A percentile compares a stretch with the other conserved stretches of the same genome.
These are phyloP conservation scores for Afroboletus lepidellus DNA, from an alignment of 1,284 basidiomycete species.

Conservation along the genomic window DNA sequence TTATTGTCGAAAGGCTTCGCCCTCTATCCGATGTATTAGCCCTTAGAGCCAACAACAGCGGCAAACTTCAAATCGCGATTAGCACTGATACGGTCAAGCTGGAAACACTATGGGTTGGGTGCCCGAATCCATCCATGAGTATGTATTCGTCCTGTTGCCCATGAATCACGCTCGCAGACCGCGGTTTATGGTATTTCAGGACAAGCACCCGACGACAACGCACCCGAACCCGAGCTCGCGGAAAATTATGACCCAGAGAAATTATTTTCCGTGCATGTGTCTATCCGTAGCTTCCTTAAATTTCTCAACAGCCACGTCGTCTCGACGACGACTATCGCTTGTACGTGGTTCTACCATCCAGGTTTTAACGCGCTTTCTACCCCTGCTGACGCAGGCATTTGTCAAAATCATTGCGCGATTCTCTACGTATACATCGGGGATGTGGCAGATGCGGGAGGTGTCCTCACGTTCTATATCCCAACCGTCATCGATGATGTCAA, in stretches of 20 bases:
- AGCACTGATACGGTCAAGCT: conserved; percentile 69
- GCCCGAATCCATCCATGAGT: conserved; percentile 70
- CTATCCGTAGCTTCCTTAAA: conserved; percentile 76
- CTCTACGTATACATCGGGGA: conserved; percentile 90
- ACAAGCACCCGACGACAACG: conserved; percentile 35
- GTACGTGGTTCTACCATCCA: conserved; percentile 42
- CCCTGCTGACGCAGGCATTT: conserved; percentile 60
- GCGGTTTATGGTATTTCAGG: conserved; percentile 15
- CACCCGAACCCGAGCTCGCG: conserved; percentile 33
- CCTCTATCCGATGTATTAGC: conserved; percentile 76
- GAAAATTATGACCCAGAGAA: conserved; percentile 49
- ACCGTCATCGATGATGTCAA: conserved; percentile 47
- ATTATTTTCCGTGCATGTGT: conserved; percentile 67
- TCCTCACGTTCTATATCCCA: conserved; percentile 88
- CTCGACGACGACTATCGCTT: conserved; percentile 85
- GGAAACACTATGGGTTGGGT: conserved; percentile 80
- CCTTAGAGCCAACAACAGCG: conserved; percentile 65
- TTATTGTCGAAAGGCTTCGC: conserved; percentile 73
- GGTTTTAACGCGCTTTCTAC: not conserved
- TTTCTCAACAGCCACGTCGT: conserved; percentile 83
- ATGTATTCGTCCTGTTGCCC: conserved; percentile 22
- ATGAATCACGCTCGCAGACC: not conserved
- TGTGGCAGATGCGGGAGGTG: conserved; percentile 76
- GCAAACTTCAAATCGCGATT: conserved; percentile 66
- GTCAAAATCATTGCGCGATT: conserved; percentile 82